Evolutionary conservation across 768 basidiomycete genomes (phyloP), one percentile per base, ranked within the genome.

Genomic region (Epithele typhae): DNA sequence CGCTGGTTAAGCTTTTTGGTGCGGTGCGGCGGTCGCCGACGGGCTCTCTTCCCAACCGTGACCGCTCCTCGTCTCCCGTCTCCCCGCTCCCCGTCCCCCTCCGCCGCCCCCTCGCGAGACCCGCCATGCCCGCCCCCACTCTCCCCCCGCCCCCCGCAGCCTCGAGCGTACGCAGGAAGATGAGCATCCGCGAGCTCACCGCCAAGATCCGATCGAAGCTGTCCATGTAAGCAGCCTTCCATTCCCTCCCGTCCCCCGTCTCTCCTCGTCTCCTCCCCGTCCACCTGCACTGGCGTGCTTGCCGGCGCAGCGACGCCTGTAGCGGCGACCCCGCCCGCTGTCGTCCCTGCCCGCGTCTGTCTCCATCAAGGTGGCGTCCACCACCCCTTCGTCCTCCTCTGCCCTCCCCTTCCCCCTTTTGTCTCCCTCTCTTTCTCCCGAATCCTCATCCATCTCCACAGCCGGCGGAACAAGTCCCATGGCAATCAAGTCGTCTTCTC

Each of bases 1-100:
- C 46, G 46, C 51, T 43, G 45, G 46, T 25, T 52, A 52, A 52
- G 42, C 51, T 48, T 52, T 48, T 52, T 43, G 45, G 40, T 46
- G 45, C 40, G 14, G 45, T 48, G 10, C 32, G 22, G 15, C 30
- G 21, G 32, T 35, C 42, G 21, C 15, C 40, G 6, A 25, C n/a
- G 15, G 18, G 25, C 40, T 30, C 27, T 30, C 27, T 30, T 30
- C 40, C 39, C 40, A 8, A 15, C 42, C 18, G n/a, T n/a, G n/a
- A 17, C 36, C 30, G 33, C 27, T 43, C 50, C 44, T 37, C 41
- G 1, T 36, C 37, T 37, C 43, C 32, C 36, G 42, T 44, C 18
- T 27, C n/a, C 42, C 33, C 22, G 40, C 38, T 35, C 47, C 5
- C 39, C 25, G 25, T 34, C 39, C 4, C 35, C 41, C 25, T 22